phyloP scores from a whole-genome alignment of 1,284 basidiomycete genomes.

The Leccinum angustisporum region DNA sequence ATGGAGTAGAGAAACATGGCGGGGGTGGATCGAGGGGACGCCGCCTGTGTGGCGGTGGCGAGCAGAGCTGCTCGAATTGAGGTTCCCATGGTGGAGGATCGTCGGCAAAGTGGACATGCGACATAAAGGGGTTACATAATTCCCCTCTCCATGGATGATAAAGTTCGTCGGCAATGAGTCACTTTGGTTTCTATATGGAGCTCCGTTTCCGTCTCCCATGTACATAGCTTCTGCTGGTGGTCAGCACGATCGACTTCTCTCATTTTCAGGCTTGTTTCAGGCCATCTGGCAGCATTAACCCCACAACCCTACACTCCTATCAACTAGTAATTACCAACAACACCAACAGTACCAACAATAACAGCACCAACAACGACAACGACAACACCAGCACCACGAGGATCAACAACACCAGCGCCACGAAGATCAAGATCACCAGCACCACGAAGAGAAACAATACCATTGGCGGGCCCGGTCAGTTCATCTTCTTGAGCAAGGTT shows the following conservation, averaged over 20 bases:
- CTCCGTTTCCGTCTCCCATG: too few species aligned
- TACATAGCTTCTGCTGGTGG: too few species aligned
- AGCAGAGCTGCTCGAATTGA: constrained; percentile 23
- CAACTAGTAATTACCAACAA: neutral
- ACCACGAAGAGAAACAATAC: neutral
- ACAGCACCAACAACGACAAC: neutral
- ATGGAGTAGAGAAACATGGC: constrained; percentile 30
- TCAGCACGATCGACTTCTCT: too few species aligned
- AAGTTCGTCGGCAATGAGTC: too few species aligned
- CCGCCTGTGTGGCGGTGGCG: neutral
- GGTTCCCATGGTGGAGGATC: constrained; percentile 32
- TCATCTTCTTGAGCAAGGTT: neutral
- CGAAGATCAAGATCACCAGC: neutral
- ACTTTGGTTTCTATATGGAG: too few species aligned
- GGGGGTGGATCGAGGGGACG: constrained; percentile 35
- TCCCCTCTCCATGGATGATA: too few species aligned
- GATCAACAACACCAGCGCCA: neutral
- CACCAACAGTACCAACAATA: neutral
- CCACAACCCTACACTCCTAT: neutral
- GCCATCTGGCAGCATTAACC: too few species aligned
- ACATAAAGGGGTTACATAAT: neutral
- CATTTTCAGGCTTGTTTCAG: too few species aligned
- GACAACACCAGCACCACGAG: neutral
- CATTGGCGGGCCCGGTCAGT: neutral
- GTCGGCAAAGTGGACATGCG: constrained; percentile 7